Conservation (phyloP, 139 green algal genomes). For the Haematococcus sp. region DNA sequence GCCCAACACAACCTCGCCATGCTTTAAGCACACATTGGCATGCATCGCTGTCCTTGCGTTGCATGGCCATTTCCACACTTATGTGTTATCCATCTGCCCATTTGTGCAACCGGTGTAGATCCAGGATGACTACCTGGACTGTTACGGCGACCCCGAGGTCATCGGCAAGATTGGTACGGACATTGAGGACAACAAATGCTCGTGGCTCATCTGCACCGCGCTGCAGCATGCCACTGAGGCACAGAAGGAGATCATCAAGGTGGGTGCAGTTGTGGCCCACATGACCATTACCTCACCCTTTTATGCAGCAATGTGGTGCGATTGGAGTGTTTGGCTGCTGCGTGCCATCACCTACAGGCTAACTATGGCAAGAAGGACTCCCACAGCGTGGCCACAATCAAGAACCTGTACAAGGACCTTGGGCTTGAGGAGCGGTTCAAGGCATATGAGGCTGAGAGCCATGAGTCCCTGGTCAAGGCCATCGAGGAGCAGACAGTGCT, state of each 20-base stretch:
- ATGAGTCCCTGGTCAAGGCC: slow-evolving; percentile 47
- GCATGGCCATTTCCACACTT: background rate
- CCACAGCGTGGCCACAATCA: slow-evolving; percentile 72
- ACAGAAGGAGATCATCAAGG: slow-evolving; percentile 84
- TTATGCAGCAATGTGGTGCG: too few relatives aligned
- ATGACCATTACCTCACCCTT: too few relatives aligned
- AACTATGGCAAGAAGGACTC: slow-evolving; percentile 89
- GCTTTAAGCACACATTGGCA: too few relatives aligned
- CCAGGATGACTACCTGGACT: slow-evolving; percentile 98
- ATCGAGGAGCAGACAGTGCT: slow-evolving; percentile 84
- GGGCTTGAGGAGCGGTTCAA: slow-evolving; percentile 79
- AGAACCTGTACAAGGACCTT: slow-evolving; percentile 87
- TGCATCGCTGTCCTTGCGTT: too few relatives aligned
- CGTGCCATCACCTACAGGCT: slow-evolving; percentile 38
- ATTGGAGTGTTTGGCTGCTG: too few relatives aligned
- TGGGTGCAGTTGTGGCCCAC: too few relatives aligned
- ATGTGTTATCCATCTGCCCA: background rate
- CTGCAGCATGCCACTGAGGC: slow-evolving; percentile 70
- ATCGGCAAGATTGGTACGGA: slow-evolving; percentile 99
- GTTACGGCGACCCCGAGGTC: slow-evolving; percentile 87
- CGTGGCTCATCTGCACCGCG: slow-evolving; percentile 94
- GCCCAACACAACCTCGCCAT: too few relatives aligned
- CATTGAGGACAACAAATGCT: slow-evolving; percentile 99
- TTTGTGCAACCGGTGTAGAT: slow-evolving; percentile 65
- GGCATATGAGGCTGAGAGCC: slow-evolving; percentile 80